Evolutionary conservation across 495 filamentous ascomycete species (phyloP), one percentile per base, ranked within the genome.

Genomic region (Podospora tetraspora): DNA sequence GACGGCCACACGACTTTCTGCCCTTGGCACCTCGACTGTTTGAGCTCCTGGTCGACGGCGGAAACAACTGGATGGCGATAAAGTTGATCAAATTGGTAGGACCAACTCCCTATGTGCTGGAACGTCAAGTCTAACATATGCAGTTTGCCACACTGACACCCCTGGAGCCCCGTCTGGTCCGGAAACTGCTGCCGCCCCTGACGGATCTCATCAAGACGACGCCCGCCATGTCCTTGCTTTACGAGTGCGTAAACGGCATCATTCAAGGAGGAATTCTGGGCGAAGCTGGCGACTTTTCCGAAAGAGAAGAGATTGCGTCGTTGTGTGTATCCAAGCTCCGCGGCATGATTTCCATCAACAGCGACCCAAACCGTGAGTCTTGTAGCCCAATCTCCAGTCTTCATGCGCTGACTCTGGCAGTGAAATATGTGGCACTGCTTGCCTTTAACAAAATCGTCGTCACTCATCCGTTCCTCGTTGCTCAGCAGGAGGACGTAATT

Each of bases 61-160:
- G 90, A 7, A 98, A 99, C 76, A 99, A 99, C 79, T 99, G 95
- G 95, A 98, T 99, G 94, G 94, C 93, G 34, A 98, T 99, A 75
- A 99, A 99, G 73, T 87, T 98, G 65, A 99, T 99, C 75, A 99
- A 99, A 77, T 85, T 99, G 62, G 93, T 95, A 74, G 68, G 89
- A 79, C 21, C 59, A 16, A 9, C 68, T 8, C 0, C 34, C 9
- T 29, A 19, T 29, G 25, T 3, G 25, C 22, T 56, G n/a, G 0
- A 19, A 12, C 19, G 9, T 21, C 62, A 34, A 62, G 23, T 24
- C 76, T 80, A 57, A 79, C 75, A 9, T 71, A 78, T 57, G 19
- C 62, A 97, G 92, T 99, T 99, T 85, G 94, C 95, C 52, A 96
- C 91, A 19, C 83, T 99, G 70, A 98, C 93, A 3, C 95, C 95